Conservation (phyloP, 2,329 filamentous ascomycete species). For the Fusarium anthophilum region DNA sequence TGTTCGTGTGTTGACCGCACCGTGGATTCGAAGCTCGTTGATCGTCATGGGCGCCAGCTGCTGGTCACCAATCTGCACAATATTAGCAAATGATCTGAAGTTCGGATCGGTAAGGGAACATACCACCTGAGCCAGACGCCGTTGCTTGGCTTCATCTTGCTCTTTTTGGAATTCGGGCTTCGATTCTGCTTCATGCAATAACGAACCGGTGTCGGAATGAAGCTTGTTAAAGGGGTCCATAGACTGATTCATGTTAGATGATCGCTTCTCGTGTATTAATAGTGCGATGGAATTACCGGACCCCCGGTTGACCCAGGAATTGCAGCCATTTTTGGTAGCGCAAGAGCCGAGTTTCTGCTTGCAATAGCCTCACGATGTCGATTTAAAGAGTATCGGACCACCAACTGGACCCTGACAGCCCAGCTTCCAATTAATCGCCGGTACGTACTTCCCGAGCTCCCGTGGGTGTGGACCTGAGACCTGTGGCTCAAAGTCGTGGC, state of each 20-base stretch:
- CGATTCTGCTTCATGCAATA: constrained; percentile 52
- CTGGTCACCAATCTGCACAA: constrained; percentile 67
- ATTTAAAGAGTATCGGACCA: constrained; percentile 34
- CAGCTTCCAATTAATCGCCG: constrained; percentile 19
- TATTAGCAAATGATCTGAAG: constrained; percentile 25
- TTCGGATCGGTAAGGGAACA: neutral
- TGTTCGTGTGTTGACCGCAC: constrained; percentile 83
- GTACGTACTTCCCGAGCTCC: constrained; percentile 29
- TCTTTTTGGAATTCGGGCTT: constrained; percentile 48
- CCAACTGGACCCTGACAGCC: constrained; percentile 27
- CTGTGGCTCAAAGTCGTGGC: constrained; percentile 15
- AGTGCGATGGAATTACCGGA: constrained; percentile 40
- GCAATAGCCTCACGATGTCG: constrained; percentile 29
- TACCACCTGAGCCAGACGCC: constrained; percentile 52
- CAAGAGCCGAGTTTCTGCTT: constrained; percentile 28
- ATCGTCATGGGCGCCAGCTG: constrained; percentile 88
- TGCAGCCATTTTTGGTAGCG: constrained; percentile 47
- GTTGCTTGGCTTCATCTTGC: constrained; percentile 53
- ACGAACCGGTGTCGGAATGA: constrained; percentile 48
- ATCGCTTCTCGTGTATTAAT: constrained; percentile 2
- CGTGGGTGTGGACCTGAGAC: neutral
- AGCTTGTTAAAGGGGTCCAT: constrained; percentile 53
- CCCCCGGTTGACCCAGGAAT: constrained; percentile 43
- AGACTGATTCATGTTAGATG: constrained; percentile 44
- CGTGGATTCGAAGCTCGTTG: constrained; percentile 83